Evolutionary conservation across 2,329 filamentous ascomycete genomes (phyloP).

Genomic region (Fusarium devonianum): DNA sequence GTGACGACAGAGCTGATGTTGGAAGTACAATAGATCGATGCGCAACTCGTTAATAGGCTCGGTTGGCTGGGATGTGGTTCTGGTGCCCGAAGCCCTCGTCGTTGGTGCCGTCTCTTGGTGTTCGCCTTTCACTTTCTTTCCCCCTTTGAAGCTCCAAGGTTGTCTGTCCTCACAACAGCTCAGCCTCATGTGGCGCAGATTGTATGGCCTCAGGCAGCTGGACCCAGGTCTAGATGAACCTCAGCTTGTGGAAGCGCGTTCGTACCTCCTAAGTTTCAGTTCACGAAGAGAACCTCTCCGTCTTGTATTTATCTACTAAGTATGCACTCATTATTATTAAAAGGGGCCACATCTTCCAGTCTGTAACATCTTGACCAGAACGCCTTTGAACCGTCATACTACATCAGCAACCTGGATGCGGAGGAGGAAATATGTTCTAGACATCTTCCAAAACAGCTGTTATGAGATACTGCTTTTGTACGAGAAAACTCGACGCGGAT

Average conservation of each 20-base stretch:
- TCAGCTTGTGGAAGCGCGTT: no score
- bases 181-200: constrained; percentile 15
- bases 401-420: constrained; percentile 12
- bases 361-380: background rate
- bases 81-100: constrained; percentile 12
- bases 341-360: background rate
- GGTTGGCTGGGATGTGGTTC: constrained; percentile 5
- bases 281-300: no score
- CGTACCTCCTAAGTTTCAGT: no score
- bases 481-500: no score
- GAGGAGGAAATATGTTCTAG: constrained; percentile 18
- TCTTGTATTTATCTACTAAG: no score
- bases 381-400: no score
- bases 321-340: no score
- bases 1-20: background rate
- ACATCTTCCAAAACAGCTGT: constrained; percentile 24
- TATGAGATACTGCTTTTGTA: no score
- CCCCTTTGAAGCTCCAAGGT: constrained; percentile 29
- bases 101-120: constrained; percentile 14
- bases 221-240: constrained; percentile 1
- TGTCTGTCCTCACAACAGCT: constrained; percentile 38
- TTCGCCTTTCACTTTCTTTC: constrained; percentile 19
- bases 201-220: constrained; percentile 31
- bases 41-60: background rate
- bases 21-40: background rate